These are phyloP conservation scores for Coemansia sp. DNA, from an alignment of 192 early-diverging fungal species.

Conservation along the genomic window DNA sequence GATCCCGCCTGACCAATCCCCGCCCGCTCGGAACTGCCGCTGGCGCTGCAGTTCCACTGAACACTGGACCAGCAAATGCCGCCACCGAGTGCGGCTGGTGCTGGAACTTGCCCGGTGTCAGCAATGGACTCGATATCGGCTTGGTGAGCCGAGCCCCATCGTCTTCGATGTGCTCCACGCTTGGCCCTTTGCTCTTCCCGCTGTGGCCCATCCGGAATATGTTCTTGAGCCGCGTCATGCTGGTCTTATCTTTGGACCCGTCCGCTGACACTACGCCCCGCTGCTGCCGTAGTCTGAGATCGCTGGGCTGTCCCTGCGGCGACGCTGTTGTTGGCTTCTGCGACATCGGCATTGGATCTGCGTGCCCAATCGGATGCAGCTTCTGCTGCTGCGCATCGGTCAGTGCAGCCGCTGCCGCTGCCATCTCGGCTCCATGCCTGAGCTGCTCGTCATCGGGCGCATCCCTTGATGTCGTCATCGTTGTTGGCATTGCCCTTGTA, in stretches of 20 bases:
- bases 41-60: background rate
- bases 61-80: conserved; percentile 1
- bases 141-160: background rate
- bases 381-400: conserved; percentile 40
- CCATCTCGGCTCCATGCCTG: conserved; percentile 1
- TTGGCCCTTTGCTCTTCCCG: background rate
- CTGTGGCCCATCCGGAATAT: conserved; percentile 43
- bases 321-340: conserved; percentile 14
- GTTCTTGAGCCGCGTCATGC: conserved; percentile 50
- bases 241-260: conserved; percentile 35
- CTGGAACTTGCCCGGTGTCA: conserved; percentile 12
- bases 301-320: conserved; percentile 7
- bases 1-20: conserved; percentile 3
- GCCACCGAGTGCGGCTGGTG: conserved; percentile 2
- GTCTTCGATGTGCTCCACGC: background rate
- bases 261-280: conserved; percentile 12
- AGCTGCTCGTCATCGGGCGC: conserved; percentile 3
- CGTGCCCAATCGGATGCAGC: conserved; percentile 24
- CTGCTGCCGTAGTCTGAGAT: conserved; percentile 6
- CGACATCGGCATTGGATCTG: conserved; percentile 9
- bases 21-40: conserved; percentile 3
- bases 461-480: background rate
- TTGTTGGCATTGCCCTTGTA: background rate
- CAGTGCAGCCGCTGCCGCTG: conserved; percentile 14
- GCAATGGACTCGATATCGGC: conserved; percentile 14